Base-by-base conservation (phyloP, 2,329 filamentous ascomycete genomes). In the Tolypocladium amazonense region DNA sequence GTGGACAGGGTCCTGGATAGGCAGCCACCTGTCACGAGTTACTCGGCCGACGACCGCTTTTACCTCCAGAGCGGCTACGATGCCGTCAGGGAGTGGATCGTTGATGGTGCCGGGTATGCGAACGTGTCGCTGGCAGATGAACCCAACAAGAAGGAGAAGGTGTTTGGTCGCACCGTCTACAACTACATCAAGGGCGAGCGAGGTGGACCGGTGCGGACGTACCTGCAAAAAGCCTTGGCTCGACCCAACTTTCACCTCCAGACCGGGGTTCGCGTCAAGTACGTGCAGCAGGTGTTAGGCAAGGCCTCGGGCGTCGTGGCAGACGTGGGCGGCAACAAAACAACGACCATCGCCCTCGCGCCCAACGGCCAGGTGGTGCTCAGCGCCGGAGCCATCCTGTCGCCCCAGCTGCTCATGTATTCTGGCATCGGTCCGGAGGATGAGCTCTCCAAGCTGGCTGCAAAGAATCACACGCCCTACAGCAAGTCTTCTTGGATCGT, bases 121-220 rank as follows among this genome's bases (percentile, higher is more conserved):
- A 72, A 82, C 14, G 76, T 81, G 4, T 72, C 74, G 18, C 72
- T 82, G 61, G 81, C 81, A 39, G 73, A 74, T 1, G 65, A 70
- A 6, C 73, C 77, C 0, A 67, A 79, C 61, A 67, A 76, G 25
- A 82, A 82, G 67, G 72, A 72, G 12, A 72, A 70, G 55, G 78
- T 79, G 0, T 82, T 81, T 56, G 79, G 79, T 4, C 71, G 77
- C 27, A 75, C 80, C 0, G 71, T 75, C 0, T 82, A 75, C 65
- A 73, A 79, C 62, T 81, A 81, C 62, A 72, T 75, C 23, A 69
- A 76, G 25, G 80, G 79, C 3, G 76, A 82, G 62, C 71, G 80
- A 50, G 79, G 79, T 25, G 80, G 80, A 0, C 79, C 80, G 0
- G 73, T 72, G 0, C 72, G 72, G 59, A 81, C 77, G 0, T 81